Conservation (phyloP, 148 eudicot species). For the Spergularia marina region DNA sequence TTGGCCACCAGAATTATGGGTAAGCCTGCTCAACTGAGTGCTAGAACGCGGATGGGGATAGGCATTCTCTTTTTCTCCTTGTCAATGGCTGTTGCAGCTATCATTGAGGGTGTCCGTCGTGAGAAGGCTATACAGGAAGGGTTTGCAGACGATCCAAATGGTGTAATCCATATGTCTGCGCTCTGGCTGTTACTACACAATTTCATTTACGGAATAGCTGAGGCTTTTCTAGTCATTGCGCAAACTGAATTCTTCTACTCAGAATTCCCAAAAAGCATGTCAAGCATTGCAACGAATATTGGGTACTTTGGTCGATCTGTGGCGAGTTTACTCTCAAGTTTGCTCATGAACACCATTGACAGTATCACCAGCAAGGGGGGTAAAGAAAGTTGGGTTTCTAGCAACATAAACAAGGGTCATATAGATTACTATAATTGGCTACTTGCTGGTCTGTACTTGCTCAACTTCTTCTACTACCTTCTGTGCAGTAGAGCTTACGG, state of each 20-base stretch:
- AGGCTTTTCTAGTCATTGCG: constrained; percentile 45
- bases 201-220: constrained; percentile 47
- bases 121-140: constrained; percentile 33
- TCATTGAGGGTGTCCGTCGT: constrained; percentile 44
- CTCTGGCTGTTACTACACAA: constrained; percentile 59
- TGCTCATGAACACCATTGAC: constrained; percentile 39
- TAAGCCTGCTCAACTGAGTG: constrained; percentile 32
- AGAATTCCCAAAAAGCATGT: constrained; percentile 60
- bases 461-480: constrained; percentile 45
- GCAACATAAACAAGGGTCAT: constrained; percentile 61
- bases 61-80: constrained; percentile 43
- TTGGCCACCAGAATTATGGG: constrained; percentile 37
- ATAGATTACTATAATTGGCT: constrained; percentile 62
- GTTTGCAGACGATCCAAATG: constrained; percentile 19
- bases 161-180: constrained; percentile 46
- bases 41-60: constrained; percentile 57
- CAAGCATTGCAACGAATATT: constrained; percentile 49
- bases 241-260: constrained; percentile 56
- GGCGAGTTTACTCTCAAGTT: constrained; percentile 43
- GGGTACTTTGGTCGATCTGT: constrained; percentile 30
- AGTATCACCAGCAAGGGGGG: constrained; percentile 44
- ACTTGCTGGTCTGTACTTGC: constrained; percentile 43
- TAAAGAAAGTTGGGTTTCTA: constrained; percentile 58
- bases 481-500: constrained; percentile 55
- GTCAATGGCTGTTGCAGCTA: constrained; percentile 34